Evolutionary conservation across 108 stramenopile genomes (phyloP), one percentile per base, ranked within the genome.

Genomic region (Parietichytrium sp.): DNA sequence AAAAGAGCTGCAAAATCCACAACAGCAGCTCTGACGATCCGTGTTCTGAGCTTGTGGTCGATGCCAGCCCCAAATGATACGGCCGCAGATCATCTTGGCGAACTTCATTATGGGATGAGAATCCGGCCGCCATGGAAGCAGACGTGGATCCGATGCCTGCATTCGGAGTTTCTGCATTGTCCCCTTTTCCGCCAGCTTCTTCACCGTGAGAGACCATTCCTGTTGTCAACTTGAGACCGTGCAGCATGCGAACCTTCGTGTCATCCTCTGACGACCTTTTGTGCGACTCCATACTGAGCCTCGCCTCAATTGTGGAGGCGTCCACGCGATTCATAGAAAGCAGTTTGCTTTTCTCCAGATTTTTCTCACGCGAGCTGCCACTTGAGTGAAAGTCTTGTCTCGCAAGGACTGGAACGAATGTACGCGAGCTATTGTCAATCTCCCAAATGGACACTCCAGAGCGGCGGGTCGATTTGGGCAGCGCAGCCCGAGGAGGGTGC

Each of bases 401-500:
- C 6, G 61, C 61, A 16, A 72, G 33, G 10, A 72, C 61, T n/a
- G 61, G 61, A 27, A 72, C 61, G 45, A 72, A 72, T 7, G 61
- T 72, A 6, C 61, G 6, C 33, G 61, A 72, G 61, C 61, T 72
- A 20, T 72, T 72, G 61, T 72, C 61, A 27, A 72, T 72, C 20
- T 72, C 61, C 61, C 61, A 72, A 25, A 72, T 72, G 8, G 61
- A 72, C 8, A 72, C 61, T 10, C 61, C n/a, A n/a, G n/a, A n/a
- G n/a, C 61, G 15, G 45, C 42, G 20, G 61, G 42, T 10, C 61
- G 61, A n/a, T 45, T 33, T 8, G 61, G n/a, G 42, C 6, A n/a
- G n/a, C n/a, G n/a, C n/a, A n/a, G n/a, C n/a, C n/a, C n/a, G n/a
- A n/a, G n/a, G n/a, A n/a, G n/a, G n/a, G n/a, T n/a, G n/a, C n/a